These are phyloP conservation scores for Xanthoconium purpureum DNA, from an alignment of 768 basidiomycete genomes.

Conservation along the genomic window DNA sequence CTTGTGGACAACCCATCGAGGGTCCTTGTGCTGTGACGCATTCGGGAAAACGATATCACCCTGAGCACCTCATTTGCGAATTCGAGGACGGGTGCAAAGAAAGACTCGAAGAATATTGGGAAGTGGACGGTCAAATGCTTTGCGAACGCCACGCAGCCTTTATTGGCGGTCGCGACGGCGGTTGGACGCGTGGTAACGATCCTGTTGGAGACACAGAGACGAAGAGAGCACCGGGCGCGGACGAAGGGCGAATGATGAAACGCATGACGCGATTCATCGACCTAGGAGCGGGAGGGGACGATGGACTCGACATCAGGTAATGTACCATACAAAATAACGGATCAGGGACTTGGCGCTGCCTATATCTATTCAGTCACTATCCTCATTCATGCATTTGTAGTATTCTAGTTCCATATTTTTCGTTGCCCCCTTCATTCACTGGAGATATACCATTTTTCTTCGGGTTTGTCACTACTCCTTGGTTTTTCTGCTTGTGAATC, in stretches of 20 bases:
- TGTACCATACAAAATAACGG: constrained; percentile 14
- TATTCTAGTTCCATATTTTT: constrained; percentile 12
- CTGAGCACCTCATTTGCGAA: constrained; percentile 86
- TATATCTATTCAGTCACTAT: constrained; percentile 14
- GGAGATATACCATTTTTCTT: constrained; percentile 23
- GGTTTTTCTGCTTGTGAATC: constrained; percentile 4
- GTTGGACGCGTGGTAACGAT: constrained; percentile 20
- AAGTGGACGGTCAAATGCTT: constrained; percentile 79
- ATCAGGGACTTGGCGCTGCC: constrained; percentile 13
- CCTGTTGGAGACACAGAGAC: constrained; percentile 3
- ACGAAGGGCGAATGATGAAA: constrained; percentile 61
- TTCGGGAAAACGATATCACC: constrained; percentile 77
- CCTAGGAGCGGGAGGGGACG: constrained; percentile 38
- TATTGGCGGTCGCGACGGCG: constrained; percentile 24
- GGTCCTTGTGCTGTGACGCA: constrained; percentile 90
- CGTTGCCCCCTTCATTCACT: constrained; percentile 17
- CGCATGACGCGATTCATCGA: constrained; percentile 82
- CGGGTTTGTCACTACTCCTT: constrained; percentile 15
- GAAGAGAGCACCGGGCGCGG: constrained; percentile 17
- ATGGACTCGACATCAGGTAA: constrained; percentile 33
- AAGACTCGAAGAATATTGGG: constrained; percentile 81
- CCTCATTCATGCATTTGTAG: constrained; percentile 19
- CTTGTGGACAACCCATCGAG: constrained; percentile 87
- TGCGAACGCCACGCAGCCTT: constrained; percentile 74
- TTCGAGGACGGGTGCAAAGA: constrained; percentile 52